Percentiles rank a stretch among this genome's conserved stretches.
phyloP scores from a whole-genome alignment of 2,329 filamentous ascomycete species.

The Thelonectria blattea region DNA sequence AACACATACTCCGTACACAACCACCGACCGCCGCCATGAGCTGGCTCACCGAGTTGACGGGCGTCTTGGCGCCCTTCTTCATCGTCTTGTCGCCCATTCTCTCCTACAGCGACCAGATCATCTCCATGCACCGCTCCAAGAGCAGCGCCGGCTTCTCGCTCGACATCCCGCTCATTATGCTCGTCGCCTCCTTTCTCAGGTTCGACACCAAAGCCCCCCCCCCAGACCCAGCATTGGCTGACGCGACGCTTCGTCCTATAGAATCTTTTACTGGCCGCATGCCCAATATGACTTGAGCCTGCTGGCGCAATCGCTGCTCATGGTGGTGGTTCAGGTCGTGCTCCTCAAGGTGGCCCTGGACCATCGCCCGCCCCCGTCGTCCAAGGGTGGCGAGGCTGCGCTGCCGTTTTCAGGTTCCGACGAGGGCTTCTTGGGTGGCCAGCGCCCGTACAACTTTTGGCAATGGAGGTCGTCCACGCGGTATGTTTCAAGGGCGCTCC shows the following conservation, averaged over 20 bases:
- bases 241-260: constrained; percentile 40
- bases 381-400: constrained; percentile 65
- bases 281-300: constrained; percentile 68
- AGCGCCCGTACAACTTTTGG: constrained; percentile 80
- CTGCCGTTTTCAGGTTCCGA: constrained; percentile 65
- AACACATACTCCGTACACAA: too few species aligned
- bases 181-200: constrained; percentile 71
- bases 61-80: constrained; percentile 67
- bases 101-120: constrained; percentile 69
- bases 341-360: constrained; percentile 73
- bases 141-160: constrained; percentile 73
- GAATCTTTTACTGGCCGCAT: constrained; percentile 74
- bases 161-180: constrained; percentile 75
- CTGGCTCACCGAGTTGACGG: constrained; percentile 46
- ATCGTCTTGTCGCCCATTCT: constrained; percentile 68
- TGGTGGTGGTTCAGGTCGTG: constrained; percentile 67
- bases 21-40: too few species aligned
- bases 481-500: constrained; percentile 47
- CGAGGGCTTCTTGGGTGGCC: constrained; percentile 46
- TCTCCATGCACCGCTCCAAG: constrained; percentile 68
- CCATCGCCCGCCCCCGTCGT: constrained; percentile 64
- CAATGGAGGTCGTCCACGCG: constrained; percentile 77
- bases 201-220: constrained; percentile 42
- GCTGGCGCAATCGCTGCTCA: constrained; percentile 68
- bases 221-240: constrained; percentile 19